Evolutionary conservation across 2,329 filamentous ascomycete species (phyloP), one percentile per base, ranked within the genome.

Genomic region (Calonectria henricotiae): DNA sequence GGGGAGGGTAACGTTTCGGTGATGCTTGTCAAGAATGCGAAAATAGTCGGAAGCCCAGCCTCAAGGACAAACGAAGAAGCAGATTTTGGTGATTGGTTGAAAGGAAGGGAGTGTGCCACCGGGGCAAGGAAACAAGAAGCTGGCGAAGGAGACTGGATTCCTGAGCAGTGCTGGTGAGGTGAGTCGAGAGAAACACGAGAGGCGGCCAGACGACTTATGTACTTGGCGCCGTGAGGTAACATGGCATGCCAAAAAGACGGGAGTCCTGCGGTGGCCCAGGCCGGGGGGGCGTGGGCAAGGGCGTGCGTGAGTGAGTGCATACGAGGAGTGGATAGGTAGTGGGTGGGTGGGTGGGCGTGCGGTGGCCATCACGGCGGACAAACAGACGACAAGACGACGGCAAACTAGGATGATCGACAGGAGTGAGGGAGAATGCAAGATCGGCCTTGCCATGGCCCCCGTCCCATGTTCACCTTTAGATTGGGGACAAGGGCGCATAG

Each of bases 161-260:
- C 75, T 76, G 70, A 72, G 75, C 65, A 68, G 69, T 76, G 69
- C 75, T 75, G 74, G 64, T 54, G 60, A 73, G 66, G 61, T 62
- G 32, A 61, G 20, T 41, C 61, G 61, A 25, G 23, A 46, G 51
- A 37, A 60, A 35, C 51, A 39, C 9, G n/a, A 55, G 44, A 72
- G 67, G 74, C 71, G 73, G 23, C 65, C 61, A 46, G 73, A 46
- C 64, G 25, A 71, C 72, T 77, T 77, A 68, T 72, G 70, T 75
- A 76, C 61, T 58, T 17, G 61, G 67, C 69, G 71, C 70, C 43
- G 55, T 39, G 32, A 32, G 46, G 62, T 35, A 25, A 43, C 62
- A 54, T 46, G 47, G 62, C 47, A 51, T 44, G 27, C 27, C 30
- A 46, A 20, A 27, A 35, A 37, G 27, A 44, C 20, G 39, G 20